phyloP scores from a whole-genome alignment of 1,284 basidiomycete genomes.

The Vanrija humicola region DNA sequence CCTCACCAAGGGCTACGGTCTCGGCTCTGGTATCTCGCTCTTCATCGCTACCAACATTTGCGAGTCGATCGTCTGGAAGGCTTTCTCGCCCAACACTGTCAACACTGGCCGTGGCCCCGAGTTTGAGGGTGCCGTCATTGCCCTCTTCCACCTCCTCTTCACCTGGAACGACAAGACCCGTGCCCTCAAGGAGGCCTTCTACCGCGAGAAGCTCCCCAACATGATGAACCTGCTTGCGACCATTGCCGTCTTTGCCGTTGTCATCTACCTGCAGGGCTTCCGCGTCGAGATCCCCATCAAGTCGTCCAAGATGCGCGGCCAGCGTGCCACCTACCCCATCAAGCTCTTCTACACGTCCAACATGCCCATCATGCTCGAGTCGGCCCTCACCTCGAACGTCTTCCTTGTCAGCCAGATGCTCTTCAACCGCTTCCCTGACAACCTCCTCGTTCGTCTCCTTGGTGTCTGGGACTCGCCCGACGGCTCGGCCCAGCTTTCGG shows the following conservation, averaged over 20 bases:
- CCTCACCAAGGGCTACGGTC: slow-evolving; percentile 97
- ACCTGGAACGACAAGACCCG: slow-evolving; percentile 98
- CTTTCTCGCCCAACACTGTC: slow-evolving; percentile 95
- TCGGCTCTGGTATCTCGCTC: slow-evolving; percentile 95
- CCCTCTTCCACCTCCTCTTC: slow-evolving; percentile 95
- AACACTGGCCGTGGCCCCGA: slow-evolving; percentile 98
- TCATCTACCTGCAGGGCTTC: slow-evolving; percentile 99
- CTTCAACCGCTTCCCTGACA: slow-evolving; percentile 80
- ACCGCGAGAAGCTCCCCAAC: slow-evolving; percentile 93
- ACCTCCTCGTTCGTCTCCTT: slow-evolving; percentile 82
- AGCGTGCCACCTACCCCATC: slow-evolving; percentile 91
- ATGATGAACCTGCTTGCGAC: slow-evolving; percentile 97
- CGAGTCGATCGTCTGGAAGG: slow-evolving; percentile 99
- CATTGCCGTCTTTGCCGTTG: slow-evolving; percentile 81
- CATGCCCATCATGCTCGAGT: slow-evolving; percentile 99
- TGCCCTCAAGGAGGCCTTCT: slow-evolving; percentile 96
- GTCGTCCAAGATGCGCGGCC: slow-evolving; percentile 91
- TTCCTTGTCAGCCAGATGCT: slow-evolving; percentile 98
- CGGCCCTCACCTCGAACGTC: slow-evolving; percentile 87
- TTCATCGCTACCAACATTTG: slow-evolving; percentile 99
- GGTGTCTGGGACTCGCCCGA: slow-evolving; percentile 97
- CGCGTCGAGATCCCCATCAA: slow-evolving; percentile 98
- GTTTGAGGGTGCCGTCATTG: slow-evolving; percentile 94
- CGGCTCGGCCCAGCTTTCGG: slow-evolving; percentile 85
- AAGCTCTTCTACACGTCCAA: slow-evolving; percentile 99